Conservation (phyloP, 2,329 filamentous ascomycete genomes). For the Colletotrichum karsti region DNA sequence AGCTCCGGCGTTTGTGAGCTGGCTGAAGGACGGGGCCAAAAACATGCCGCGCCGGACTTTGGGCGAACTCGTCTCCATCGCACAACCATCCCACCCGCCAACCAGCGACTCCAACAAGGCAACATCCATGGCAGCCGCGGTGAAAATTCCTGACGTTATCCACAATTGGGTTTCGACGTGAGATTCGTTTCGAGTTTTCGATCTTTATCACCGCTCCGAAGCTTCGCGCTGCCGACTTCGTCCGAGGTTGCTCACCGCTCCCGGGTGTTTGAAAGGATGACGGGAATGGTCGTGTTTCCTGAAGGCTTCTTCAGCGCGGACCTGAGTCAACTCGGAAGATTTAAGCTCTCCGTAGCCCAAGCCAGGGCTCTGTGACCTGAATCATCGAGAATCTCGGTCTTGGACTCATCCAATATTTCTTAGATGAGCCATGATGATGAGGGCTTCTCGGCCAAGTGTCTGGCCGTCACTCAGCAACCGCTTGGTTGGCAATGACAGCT, state of each 20-base stretch:
- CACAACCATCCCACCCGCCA: slow-evolving; percentile 6
- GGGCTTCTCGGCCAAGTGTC: neutral
- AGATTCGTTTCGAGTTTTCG: slow-evolving; percentile 3
- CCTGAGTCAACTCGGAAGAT: neutral
- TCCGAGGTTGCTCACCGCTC: neutral
- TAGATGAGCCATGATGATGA: neutral
- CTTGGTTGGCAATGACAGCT: neutral
- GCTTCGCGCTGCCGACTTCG: neutral
- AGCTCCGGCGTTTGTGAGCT: neutral
- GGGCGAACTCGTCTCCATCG: neutral
- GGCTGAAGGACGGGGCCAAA: neutral
- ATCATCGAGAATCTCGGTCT: neutral
- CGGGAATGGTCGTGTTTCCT: neutral
- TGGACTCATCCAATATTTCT: neutral
- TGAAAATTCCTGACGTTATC: slow-evolving; percentile 5
- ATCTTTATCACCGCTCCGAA: slow-evolving; percentile 15
- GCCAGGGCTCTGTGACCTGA: too few species aligned
- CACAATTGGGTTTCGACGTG: slow-evolving; percentile 14
- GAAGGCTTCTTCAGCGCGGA: neutral
- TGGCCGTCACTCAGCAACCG: neutral
- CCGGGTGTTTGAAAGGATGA: neutral
- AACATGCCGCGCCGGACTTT: slow-evolving; percentile 3
- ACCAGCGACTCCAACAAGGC: neutral
- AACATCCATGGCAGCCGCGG: slow-evolving; percentile 8
- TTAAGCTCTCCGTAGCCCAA: neutral